Evolutionary conservation across 371 early-diverging fungal genomes (phyloP), one percentile per base, ranked within the genome.

Genomic region (Lichtheimia hyalospora): DNA sequence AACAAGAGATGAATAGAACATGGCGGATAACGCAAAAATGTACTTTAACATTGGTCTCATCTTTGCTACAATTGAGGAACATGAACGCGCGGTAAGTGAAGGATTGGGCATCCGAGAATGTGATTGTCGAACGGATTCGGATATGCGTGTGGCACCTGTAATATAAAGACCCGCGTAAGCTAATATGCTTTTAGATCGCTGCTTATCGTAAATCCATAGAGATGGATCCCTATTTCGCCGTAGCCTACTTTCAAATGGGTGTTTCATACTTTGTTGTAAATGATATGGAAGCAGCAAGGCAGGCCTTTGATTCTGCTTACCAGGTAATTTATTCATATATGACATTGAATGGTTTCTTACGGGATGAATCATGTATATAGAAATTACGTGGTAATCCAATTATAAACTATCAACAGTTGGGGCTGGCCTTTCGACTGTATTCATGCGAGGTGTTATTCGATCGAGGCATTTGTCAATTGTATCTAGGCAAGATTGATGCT

Each of bases 361-460:
- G n/a, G n/a, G n/a, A n/a, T 34, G 14, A 25, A 34, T 44, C 21
- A 14, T 20, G 23, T 18, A n/a, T 42, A n/a, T 58, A 91, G 88
- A 87, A 85, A 75, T 75, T 98, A 49, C 89, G 98, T 39, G 92
- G 93, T 41, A 95, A 94, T 73, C 77, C 85, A 63, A 83, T 88
- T 46, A 96, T 97, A 66, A 96, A 98, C 77, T 98, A 98, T 73
- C 88, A 87, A 54, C 97, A 98, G 70, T 79, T 98, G 49, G 97
- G 97, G 3, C 83, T 97, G 41, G 81, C 88, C 52, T 94, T 87
- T 77, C 89, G 91, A 70, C 85, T 97, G 24, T 92, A 89, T 70
- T 74, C 91, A 14, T 94, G 92, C 69, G 93, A 97, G 71, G 89
- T 94, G 24, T 64, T 91, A 53, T 96, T 93, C 77, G 97, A 97